Evolutionary conservation across 1,284 basidiomycete genomes (phyloP), one percentile per base, ranked within the genome.

Genomic region (Trametes polyzona): DNA sequence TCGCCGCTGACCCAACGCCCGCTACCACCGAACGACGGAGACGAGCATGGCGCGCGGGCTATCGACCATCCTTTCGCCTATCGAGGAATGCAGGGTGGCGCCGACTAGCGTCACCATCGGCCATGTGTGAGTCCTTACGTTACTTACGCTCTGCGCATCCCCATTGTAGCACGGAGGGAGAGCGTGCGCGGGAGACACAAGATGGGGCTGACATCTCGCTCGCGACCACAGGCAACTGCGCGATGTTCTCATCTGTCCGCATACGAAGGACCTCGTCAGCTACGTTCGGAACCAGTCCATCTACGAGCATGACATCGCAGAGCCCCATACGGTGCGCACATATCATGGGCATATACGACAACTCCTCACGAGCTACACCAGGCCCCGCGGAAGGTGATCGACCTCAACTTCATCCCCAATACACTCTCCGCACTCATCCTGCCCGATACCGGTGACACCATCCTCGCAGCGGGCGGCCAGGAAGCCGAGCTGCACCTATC

Each of bases 391-490:
- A 73, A 70, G 16, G 71, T 91, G 36, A 81, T 80, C 6, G 74
- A 82, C 26, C 76, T 88, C 36, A 64, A 76, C 2, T 93, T 90
- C 71, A 76, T 72, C 23, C 86, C 90, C 14, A 89, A 91, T 66
- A 86, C 87, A 4, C 81, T 94, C 42, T 75, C 86, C 1, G 83
- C 88, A 0, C 77, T 90, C 17, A 77, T 75, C 9, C 69, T 93
- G 26, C 76, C 78, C 7, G 79, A 76, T 16, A 73, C 79, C 1
- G 75, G 82, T 52, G 76, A 82, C 49, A 83, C 82, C 0, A 79
- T 95, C n/a, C 73, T 95, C 16, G 93, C 91, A 26, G 88, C 87
- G 4, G 93, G 92, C 57, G 93, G 93, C 3, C 90, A 92, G 69
- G 84, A 90, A 11, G 84, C 88, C 3, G 90, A 95, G 68, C 78